A percentile compares a stretch with the other conserved stretches of the same genome.
Conservation (phyloP, 1,139 yeast genomes). For the Citeromyces hawaiiensis region DNA sequence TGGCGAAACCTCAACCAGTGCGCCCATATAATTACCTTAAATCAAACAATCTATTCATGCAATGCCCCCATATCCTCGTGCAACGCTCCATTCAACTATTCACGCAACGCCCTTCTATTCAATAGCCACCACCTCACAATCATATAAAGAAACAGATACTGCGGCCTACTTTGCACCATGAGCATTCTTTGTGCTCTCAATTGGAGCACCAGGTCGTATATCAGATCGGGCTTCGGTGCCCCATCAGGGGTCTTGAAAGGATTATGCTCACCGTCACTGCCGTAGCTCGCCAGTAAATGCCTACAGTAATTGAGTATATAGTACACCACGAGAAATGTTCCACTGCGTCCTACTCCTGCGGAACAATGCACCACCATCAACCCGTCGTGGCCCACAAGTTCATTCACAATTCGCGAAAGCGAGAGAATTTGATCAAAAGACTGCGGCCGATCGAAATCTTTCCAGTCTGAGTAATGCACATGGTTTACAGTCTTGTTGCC, state of each 20-base stretch:
- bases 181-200: slow-evolving; percentile 14
- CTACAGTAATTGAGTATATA: slow-evolving; percentile 26
- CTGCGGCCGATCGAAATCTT: slow-evolving; percentile 29
- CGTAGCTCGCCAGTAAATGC: slow-evolving; percentile 5
- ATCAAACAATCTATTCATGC: neutral
- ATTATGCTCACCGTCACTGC: slow-evolving; percentile 2
- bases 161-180: slow-evolving; percentile 18
- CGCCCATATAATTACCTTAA: too few species aligned
- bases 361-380: slow-evolving; percentile 54
- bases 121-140: slow-evolving; percentile 7
- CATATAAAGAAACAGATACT: slow-evolving; percentile 15
- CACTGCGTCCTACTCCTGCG: slow-evolving; percentile 80
- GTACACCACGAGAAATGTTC: slow-evolving; percentile 64
- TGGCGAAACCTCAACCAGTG: too few species aligned
- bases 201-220: slow-evolving; percentile 11
- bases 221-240: slow-evolving; percentile 7
- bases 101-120: neutral
- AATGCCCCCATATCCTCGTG: too few species aligned
- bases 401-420: slow-evolving; percentile 18
- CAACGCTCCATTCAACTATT: too few species aligned
- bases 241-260: slow-evolving; percentile 6
- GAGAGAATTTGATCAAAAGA: slow-evolving; percentile 24
- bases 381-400: slow-evolving; percentile 11
- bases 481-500: slow-evolving; percentile 23
- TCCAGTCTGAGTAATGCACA: slow-evolving; percentile 29